A percentile compares a stretch with the other conserved stretches of the same genome.
Conservation (phyloP, 345 rosid species). For the Passiflora organensis region DNA sequence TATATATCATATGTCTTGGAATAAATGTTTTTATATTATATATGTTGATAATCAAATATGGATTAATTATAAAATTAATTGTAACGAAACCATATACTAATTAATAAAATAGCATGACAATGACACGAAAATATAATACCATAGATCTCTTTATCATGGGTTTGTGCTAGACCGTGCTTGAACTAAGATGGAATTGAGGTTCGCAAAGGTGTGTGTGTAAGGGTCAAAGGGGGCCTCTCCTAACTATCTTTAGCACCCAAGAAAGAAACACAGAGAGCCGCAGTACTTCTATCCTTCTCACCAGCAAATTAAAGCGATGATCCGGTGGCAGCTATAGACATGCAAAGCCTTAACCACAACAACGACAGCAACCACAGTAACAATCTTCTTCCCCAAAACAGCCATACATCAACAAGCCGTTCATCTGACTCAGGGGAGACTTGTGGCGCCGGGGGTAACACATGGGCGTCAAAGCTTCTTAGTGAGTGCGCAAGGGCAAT, state of each 20-base stretch:
- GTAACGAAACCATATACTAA: slow-evolving; percentile 7
- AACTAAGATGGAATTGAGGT: slow-evolving; percentile 28
- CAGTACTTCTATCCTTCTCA: slow-evolving; percentile 16
- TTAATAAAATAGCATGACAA: slow-evolving; percentile 10
- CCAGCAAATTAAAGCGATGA: slow-evolving; percentile 22
- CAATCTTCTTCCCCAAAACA: slow-evolving; percentile 21
- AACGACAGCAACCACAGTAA: slow-evolving; percentile 1
- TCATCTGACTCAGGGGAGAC: slow-evolving; percentile 46
- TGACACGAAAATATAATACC: slow-evolving; percentile 18
- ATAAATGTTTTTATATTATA: slow-evolving; percentile 36
- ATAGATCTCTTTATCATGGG: slow-evolving; percentile 14
- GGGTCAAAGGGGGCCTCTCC: slow-evolving; percentile 37
- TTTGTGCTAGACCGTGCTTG: slow-evolving; percentile 27
- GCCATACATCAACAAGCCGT: slow-evolving; percentile 49
- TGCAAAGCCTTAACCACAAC: slow-evolving; percentile 23
- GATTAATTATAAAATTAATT: not conserved
- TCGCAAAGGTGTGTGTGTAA: slow-evolving; percentile 13
- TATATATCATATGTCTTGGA: slow-evolving; percentile 16
- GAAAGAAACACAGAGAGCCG: slow-evolving; percentile 1
- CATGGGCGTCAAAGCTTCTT: slow-evolving; percentile 62
- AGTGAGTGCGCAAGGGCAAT: slow-evolving; percentile 67
- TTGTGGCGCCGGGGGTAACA: slow-evolving; percentile 15
- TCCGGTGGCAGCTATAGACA: slow-evolving; percentile 28
- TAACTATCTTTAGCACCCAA: slow-evolving; percentile 25
- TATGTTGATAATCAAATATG: slow-evolving; percentile 23